Evolutionary conservation across 2,329 filamentous ascomycete species (phyloP).

Genomic region (Mycosphaerella arachidis): DNA sequence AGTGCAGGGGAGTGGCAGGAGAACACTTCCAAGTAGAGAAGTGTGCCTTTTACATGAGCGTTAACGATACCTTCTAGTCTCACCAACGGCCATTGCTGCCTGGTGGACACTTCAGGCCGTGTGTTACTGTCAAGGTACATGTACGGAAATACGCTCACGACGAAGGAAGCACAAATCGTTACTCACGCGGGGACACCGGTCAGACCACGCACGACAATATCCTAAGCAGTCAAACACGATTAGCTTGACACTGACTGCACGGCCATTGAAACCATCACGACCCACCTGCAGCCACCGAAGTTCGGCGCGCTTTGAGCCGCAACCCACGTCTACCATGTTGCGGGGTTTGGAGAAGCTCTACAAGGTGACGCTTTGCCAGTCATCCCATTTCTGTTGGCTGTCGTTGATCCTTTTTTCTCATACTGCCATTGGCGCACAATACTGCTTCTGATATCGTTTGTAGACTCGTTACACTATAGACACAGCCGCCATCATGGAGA

Average conservation of each 20-base stretch:
- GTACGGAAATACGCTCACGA: background rate
- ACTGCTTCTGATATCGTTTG: background rate
- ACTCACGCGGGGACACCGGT: background rate
- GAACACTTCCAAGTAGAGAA: slow-evolving; percentile 8
- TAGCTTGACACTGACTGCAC: background rate
- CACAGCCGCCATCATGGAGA: slow-evolving; percentile 30
- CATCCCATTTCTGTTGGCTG: slow-evolving; percentile 13
- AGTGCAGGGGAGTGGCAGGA: slow-evolving; percentile 30
- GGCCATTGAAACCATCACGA: background rate
- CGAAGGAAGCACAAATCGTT: background rate
- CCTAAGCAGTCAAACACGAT: background rate
- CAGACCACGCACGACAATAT: background rate
- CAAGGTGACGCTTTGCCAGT: slow-evolving; percentile 9
- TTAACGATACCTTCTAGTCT: slow-evolving; percentile 13
- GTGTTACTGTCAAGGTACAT: background rate
- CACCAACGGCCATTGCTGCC: background rate
- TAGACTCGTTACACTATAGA: background rate
- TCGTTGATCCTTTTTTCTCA: slow-evolving; percentile 1
- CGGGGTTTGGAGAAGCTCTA: slow-evolving; percentile 13
- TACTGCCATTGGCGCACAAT: slow-evolving; percentile 14
- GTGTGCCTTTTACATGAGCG: slow-evolving; percentile 3
- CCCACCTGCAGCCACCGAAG: slow-evolving; percentile 4
- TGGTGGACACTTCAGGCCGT: background rate
- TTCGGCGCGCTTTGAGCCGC: slow-evolving; percentile 14
- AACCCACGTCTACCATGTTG: slow-evolving; percentile 7